Percentiles rank a stretch among this genome's conserved stretches.
These are phyloP conservation scores for Brassica hybrid DNA, from an alignment of 441 rosid genomes.

Conservation along the genomic window DNA sequence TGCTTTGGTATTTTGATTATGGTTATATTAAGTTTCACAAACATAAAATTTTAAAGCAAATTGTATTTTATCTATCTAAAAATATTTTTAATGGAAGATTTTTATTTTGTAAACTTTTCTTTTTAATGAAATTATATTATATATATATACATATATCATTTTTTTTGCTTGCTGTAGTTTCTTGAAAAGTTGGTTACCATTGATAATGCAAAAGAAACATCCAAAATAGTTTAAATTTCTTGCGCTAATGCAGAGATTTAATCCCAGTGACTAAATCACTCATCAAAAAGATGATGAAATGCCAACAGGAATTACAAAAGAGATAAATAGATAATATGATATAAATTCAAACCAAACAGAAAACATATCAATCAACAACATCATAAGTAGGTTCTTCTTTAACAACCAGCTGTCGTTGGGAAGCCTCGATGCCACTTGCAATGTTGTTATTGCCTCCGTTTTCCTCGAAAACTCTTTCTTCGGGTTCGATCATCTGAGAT, in stretches of 20 bases:
- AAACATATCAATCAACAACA: too few species aligned
- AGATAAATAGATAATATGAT: not conserved
- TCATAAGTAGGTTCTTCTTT: constrained; percentile 25
- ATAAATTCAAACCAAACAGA: not conserved
- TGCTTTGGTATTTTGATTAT: too few species aligned
- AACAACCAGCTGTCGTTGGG: not conserved
- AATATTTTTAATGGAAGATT: too few species aligned
- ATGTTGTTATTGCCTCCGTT: constrained; percentile 4
- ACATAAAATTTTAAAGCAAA: too few species aligned
- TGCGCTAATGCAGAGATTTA: not conserved
- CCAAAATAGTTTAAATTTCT: not conserved
- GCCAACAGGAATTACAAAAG: not conserved
- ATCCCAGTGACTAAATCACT: not conserved
- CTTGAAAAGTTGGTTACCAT: too few species aligned
- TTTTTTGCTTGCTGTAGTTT: too few species aligned
- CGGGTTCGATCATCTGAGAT: not conserved
- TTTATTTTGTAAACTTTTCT: too few species aligned
- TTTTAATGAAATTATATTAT: too few species aligned
- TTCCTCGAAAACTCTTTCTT: constrained; percentile 10
- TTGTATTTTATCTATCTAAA: too few species aligned
- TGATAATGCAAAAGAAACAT: not conserved
- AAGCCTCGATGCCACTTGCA: constrained; percentile 12
- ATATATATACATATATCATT: too few species aligned
- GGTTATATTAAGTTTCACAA: too few species aligned
- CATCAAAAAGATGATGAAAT: not conserved